Conservation (phyloP, 1,139 yeast species). For the Suhomyces coccinellae region DNA sequence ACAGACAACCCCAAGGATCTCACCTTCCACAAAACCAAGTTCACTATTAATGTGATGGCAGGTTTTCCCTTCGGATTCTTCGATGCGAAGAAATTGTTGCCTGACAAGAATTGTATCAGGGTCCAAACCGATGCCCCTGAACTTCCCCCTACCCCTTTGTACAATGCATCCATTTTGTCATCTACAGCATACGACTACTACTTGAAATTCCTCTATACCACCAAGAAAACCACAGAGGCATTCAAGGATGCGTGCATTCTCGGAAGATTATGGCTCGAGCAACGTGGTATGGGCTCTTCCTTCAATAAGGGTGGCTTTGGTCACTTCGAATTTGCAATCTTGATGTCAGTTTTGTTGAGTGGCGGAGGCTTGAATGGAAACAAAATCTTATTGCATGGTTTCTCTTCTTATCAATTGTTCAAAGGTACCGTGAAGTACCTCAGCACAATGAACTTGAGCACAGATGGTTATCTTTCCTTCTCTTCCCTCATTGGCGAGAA, state of each 20-base stretch:
- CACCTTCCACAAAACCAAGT: constrained; percentile 66
- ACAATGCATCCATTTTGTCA: constrained; percentile 76
- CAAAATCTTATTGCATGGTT: constrained; percentile 78
- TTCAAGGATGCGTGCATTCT: constrained; percentile 85
- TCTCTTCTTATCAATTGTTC: constrained; percentile 88
- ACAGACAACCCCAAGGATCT: constrained; percentile 50
- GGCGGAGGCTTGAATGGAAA: constrained; percentile 84
- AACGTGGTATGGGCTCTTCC: constrained; percentile 74
- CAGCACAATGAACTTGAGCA: constrained; percentile 70
- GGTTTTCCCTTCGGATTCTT: constrained; percentile 73
- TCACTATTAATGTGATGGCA: constrained; percentile 67
- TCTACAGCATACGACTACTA: constrained; percentile 69
- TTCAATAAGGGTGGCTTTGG: constrained; percentile 81
- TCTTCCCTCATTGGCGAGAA: constrained; percentile 56
- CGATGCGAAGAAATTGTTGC: constrained; percentile 72
- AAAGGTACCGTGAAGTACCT: constrained; percentile 81
- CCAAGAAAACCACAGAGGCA: constrained; percentile 76
- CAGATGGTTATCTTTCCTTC: constrained; percentile 66
- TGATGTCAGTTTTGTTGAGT: constrained; percentile 76
- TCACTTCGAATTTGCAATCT: constrained; percentile 80
- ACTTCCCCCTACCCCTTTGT: constrained; percentile 77
- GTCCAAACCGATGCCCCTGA: constrained; percentile 51
- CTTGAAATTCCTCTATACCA: constrained; percentile 71
- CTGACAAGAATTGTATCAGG: constrained; percentile 78
- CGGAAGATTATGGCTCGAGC: constrained; percentile 87